These are phyloP conservation scores for Linnemannia exigua DNA, from an alignment of 192 early-diverging fungal genomes.

Conservation along the genomic window DNA sequence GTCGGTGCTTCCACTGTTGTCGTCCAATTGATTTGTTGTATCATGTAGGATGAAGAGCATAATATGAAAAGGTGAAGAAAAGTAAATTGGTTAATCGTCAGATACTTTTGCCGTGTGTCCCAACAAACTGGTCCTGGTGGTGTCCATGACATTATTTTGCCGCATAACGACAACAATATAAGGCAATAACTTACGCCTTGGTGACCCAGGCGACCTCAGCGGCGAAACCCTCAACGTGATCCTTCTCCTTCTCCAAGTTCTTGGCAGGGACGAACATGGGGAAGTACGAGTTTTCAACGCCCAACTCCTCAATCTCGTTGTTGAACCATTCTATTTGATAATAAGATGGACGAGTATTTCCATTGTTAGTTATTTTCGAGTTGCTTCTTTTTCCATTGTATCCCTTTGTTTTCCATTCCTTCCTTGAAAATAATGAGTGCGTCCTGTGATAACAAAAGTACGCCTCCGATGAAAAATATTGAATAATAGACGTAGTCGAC, in stretches of 20 bases:
- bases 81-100: background rate
- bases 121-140: background rate
- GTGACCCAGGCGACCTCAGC: slow-evolving; percentile 99
- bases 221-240: slow-evolving; percentile 99
- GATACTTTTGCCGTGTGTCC: background rate
- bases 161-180: slow-evolving; percentile 11
- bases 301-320: slow-evolving; percentile 87
- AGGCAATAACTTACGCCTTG: slow-evolving; percentile 72
- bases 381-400: background rate
- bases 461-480: background rate
- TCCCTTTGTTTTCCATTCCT: background rate
- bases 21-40: background rate
- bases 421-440: background rate
- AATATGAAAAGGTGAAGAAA: background rate
- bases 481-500: background rate
- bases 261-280: slow-evolving; percentile 97
- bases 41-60: background rate
- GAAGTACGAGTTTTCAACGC: slow-evolving; percentile 98
- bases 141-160: background rate
- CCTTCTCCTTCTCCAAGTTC: slow-evolving; percentile 96
- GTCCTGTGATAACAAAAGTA: background rate
- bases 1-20: slow-evolving; percentile 80
- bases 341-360: background rate
- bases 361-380: background rate
- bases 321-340: slow-evolving; percentile 86